These are phyloP conservation scores for Davidsoniella eucalypti DNA, from an alignment of 2,329 filamentous ascomycete species.

Conservation along the genomic window DNA sequence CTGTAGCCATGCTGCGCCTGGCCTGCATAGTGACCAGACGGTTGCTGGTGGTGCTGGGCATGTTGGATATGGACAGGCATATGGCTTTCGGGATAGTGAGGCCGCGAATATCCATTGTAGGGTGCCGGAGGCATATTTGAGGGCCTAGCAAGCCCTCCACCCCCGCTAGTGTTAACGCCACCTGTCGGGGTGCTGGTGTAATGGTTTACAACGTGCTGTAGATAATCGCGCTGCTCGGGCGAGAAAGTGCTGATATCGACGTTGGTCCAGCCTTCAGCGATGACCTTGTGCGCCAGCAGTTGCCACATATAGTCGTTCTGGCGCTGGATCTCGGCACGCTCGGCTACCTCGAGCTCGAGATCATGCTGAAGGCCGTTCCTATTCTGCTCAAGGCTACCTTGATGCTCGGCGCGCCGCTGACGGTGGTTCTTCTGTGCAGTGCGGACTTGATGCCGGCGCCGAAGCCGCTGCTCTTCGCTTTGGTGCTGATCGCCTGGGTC, in stretches of 20 bases:
- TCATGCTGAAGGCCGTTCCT: slow-evolving; percentile 29
- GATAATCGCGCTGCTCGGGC: not conserved
- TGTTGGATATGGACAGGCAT: no score
- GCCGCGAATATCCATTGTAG: no score
- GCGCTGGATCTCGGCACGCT: slow-evolving; percentile 21
- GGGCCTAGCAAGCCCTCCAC: no score
- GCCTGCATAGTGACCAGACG: no score
- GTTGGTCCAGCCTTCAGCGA: slow-evolving; percentile 13
- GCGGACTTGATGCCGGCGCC: slow-evolving; percentile 34
- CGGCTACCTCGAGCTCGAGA: slow-evolving; percentile 27
- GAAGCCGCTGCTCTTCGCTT: slow-evolving; percentile 25
- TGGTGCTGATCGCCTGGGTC: not conserved
- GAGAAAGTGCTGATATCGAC: slow-evolving; percentile 6
- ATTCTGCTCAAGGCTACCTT: slow-evolving; percentile 36
- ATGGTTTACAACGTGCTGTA: not conserved
- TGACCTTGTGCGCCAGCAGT: slow-evolving; percentile 19
- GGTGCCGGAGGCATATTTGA: no score
- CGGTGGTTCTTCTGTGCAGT: slow-evolving; percentile 38
- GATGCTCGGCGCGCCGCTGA: slow-evolving; percentile 38
- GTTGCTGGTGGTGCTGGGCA: no score
- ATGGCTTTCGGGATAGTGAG: no score
- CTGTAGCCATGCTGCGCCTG: no score
- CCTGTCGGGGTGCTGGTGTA: no score
- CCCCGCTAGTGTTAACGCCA: no score
- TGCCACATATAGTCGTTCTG: slow-evolving; percentile 29